Percentiles rank a stretch among this genome's conserved stretches.
These are phyloP conservation scores for Yarrowia galli DNA, from an alignment of 1,139 yeast genomes.

Conservation along the genomic window DNA sequence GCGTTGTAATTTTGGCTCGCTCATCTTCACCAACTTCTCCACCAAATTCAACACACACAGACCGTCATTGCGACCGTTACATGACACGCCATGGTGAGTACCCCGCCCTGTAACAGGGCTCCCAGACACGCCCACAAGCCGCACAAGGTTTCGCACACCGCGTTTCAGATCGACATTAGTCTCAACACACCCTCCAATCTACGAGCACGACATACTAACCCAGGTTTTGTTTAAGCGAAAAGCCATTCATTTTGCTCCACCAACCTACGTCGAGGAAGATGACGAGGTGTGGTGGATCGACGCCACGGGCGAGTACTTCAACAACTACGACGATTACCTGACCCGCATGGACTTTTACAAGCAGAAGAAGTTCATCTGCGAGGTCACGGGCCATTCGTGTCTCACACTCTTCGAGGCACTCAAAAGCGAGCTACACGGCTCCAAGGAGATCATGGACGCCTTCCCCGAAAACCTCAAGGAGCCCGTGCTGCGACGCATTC, in stretches of 20 bases:
- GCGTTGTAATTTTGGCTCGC: slow-evolving; percentile 33
- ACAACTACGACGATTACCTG: slow-evolving; percentile 75
- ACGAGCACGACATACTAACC: slow-evolving; percentile 7
- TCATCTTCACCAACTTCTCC: slow-evolving; percentile 8
- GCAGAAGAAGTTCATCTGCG: slow-evolving; percentile 85
- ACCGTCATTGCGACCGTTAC: neutral
- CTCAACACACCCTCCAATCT: no score
- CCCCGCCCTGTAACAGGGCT: no score
- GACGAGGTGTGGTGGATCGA: slow-evolving; percentile 71
- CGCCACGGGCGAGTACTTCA: slow-evolving; percentile 88
- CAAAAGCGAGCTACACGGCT: slow-evolving; percentile 62
- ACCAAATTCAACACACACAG: neutral
- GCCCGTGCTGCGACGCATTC: slow-evolving; percentile 84
- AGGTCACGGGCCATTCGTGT: slow-evolving; percentile 92
- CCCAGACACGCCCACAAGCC: neutral
- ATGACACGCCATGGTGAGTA: slow-evolving; percentile 37
- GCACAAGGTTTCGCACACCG: no score
- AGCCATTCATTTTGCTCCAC: slow-evolving; percentile 47
- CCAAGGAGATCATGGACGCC: slow-evolving; percentile 68
- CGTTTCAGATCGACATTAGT: slow-evolving; percentile 1
- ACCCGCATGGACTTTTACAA: slow-evolving; percentile 53
- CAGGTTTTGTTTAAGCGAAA: slow-evolving; percentile 51
- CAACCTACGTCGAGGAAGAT: slow-evolving; percentile 45
- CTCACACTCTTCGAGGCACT: slow-evolving; percentile 89
- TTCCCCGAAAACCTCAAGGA: slow-evolving; percentile 93